Evolutionary conservation across 202 grass and related monocot species (phyloP).

Genomic region (Eragrostis tef): DNA sequence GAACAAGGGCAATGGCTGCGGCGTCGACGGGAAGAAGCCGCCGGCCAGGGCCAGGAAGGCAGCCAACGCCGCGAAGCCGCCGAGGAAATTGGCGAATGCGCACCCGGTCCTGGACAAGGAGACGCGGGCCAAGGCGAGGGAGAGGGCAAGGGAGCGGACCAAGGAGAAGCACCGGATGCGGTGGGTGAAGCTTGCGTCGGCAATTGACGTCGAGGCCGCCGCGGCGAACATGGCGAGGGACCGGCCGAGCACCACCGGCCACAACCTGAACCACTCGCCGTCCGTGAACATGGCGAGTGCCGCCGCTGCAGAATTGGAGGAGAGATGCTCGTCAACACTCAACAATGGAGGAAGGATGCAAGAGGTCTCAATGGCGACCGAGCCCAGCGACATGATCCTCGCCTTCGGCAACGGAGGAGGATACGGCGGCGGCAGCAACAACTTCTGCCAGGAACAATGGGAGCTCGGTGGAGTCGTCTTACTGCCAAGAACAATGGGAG

Average conservation of each 20-base stretch:
- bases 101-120: conserved; percentile 68
- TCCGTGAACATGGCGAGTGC: conserved; percentile 47
- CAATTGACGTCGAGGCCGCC: conserved; percentile 47
- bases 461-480: conserved; percentile 67
- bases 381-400: conserved; percentile 42
- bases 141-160: conserved; percentile 83
- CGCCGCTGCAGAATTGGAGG: conserved; percentile 50
- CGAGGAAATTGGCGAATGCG: conserved; percentile 40
- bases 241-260: conserved; percentile 13
- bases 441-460: conserved; percentile 68
- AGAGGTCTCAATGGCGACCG: conserved; percentile 47
- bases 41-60: conserved; percentile 44
- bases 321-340: conserved; percentile 57
- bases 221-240: conserved; percentile 32
- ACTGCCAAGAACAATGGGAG: conserved; percentile 73
- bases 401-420: conserved; percentile 56
- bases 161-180: conserved; percentile 73
- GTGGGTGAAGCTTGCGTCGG: conserved; percentile 62
- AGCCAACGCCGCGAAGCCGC: conserved; percentile 45
- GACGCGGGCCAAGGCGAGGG: conserved; percentile 77
- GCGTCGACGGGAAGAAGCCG: conserved; percentile 53
- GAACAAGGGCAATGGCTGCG: conserved; percentile 21
- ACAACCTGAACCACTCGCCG: conserved; percentile 48
- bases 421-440: conserved; percentile 31
- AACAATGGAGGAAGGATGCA: conserved; percentile 48